Percentiles rank a stretch among this genome's conserved stretches.
phyloP scores from a whole-genome alignment of 306 rosid species.

The Vachellia collinsii region DNA sequence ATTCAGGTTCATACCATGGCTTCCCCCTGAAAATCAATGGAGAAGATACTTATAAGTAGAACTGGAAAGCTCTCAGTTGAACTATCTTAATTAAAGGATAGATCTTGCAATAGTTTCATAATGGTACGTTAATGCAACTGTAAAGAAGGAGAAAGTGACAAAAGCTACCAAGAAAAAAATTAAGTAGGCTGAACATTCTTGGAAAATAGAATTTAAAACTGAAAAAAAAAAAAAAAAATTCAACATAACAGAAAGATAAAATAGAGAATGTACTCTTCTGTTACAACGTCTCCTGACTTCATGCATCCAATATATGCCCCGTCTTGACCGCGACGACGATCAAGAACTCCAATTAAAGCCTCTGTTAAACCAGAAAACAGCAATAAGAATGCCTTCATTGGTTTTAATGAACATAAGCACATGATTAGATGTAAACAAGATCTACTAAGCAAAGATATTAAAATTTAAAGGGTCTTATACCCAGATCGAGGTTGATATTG shows the following conservation, averaged over 20 bases:
- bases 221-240: not conserved
- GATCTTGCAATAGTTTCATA: not conserved
- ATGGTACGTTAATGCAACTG: constrained; percentile 8
- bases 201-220: constrained; percentile 1
- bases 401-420: constrained; percentile 5
- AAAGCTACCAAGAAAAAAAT: not conserved
- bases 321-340: constrained; percentile 86
- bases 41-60: constrained; percentile 30
- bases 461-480: constrained; percentile 46
- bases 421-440: constrained; percentile 11
- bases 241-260: constrained; percentile 34
- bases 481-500: constrained; percentile 79
- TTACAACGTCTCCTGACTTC: constrained; percentile 94
- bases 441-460: constrained; percentile 25
- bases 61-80: constrained; percentile 20
- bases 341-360: constrained; percentile 90
- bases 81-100: constrained; percentile 13
- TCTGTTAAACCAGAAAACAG: constrained; percentile 56
- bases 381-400: constrained; percentile 33
- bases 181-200: constrained; percentile 3
- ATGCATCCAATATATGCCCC: constrained; percentile 94
- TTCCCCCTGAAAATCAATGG: constrained; percentile 71
- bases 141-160: constrained; percentile 31
- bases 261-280: constrained; percentile 73
- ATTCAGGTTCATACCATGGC: constrained; percentile 95